Base-by-base conservation (phyloP, 164 flowering plant species). In the Umbilicus rupestris region DNA sequence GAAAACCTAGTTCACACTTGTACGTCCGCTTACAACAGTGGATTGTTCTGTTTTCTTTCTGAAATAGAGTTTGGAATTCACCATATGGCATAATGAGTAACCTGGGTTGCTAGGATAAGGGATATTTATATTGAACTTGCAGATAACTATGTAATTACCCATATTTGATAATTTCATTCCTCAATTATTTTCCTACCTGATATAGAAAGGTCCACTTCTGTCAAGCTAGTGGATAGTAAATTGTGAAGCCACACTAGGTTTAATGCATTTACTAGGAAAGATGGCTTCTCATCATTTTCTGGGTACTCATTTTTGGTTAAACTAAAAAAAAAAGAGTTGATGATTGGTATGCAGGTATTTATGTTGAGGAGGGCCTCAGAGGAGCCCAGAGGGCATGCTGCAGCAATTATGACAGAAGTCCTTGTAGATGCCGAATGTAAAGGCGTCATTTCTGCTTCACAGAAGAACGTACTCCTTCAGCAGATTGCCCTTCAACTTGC, bases 301-400 rank as follows among this genome's bases (percentile, higher is more conserved):
- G 28, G 57, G 57, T 7, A 22, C 26, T 7, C 17, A 3, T 49
- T 20, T n/a, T 1, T 49, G 26, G 26, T 49, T 44, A 7, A 49
- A 49, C 55, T n/a, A 49, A 49, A 49, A 15, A 24, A 24, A n/a
- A n/a, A n/a, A n/a, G n/a, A 12, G 5, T 11, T 52, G 31, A 24
- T 52, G 55, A 52, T 52, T 26, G 17, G 11, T 52, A 26, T 5
- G 55, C 71, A 88, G 95, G 80, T 77, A 67, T 88, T 86, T 75
- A 88, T 86, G 89, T 75, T 86, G 73, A 75, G 84, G 73, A 83
- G 82, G 71, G 84, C 86, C 24, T 78, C 84, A 0, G 87, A 88
- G 44, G 95, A 83, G 77, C 89, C 88, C 7, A 79, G 74, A 68
- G 95, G 90, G 44, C 89, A 84, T 66, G 85, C 91, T 1, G 85